Percentiles rank a stretch among this genome's conserved stretches.
These are phyloP conservation scores for Parsonsia alboflavescens DNA, from an alignment of 257 asterid species.

Conservation along the genomic window DNA sequence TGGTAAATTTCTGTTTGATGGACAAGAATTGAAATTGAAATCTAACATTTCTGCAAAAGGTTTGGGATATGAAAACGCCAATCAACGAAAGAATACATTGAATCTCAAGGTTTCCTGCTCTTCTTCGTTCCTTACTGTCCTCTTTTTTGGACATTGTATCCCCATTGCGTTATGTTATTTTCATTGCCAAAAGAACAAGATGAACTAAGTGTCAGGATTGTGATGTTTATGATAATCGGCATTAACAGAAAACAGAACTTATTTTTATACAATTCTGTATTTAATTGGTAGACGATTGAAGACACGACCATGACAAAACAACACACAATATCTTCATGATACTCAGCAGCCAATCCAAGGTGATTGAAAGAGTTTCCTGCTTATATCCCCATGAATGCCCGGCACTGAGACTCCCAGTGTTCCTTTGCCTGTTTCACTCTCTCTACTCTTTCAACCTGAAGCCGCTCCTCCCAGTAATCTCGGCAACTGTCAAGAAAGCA, in stretches of 20 bases:
- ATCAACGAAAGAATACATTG: no score
- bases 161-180: no score
- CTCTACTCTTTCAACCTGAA: constrained; percentile 58
- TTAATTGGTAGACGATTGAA: neutral
- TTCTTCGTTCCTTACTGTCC: no score
- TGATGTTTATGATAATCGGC: neutral
- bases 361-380: neutral
- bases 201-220: neutral
- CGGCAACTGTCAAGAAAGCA: constrained; percentile 52
- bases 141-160: no score
- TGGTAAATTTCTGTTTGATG: no score
- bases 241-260: neutral
- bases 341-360: neutral
- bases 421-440: constrained; percentile 74
- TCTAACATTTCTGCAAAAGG: no score
- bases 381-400: constrained; percentile 61
- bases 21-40: no score
- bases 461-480: constrained; percentile 70
- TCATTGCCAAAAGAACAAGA: neutral
- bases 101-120: no score
- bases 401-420: constrained; percentile 86
- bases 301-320: neutral
- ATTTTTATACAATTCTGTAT: neutral
- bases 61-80: no score
- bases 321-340: no score